A percentile compares a stretch with the other conserved stretches of the same genome.
Conservation (phyloP, 208 protist species). For the Strigomonas culicis region DNA sequence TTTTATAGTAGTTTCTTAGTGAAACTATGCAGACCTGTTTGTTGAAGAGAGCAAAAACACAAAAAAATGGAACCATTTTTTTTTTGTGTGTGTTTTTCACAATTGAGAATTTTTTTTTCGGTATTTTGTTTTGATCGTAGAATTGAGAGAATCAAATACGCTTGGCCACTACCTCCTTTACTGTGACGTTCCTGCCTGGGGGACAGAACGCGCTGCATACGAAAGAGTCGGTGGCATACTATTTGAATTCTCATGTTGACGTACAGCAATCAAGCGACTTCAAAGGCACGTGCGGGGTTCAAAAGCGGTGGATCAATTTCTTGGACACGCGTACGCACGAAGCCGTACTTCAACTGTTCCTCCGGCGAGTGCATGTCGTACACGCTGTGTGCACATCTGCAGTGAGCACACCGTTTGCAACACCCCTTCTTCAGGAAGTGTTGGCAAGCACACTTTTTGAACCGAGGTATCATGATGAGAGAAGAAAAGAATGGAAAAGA, state of each 20-base stretch:
- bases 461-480: background rate
- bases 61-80: background rate
- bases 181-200: too few species aligned
- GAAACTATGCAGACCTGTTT: background rate
- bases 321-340: background rate
- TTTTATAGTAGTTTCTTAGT: background rate
- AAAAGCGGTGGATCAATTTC: background rate
- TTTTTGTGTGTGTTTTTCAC: background rate
- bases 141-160: background rate
- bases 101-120: background rate
- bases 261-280: too few species aligned
- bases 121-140: background rate
- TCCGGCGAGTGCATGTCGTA: background rate
- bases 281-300: too few species aligned
- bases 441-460: background rate
- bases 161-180: background rate
- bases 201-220: too few species aligned
- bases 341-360: background rate
- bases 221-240: too few species aligned
- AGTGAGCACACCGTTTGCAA: background rate
- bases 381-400: too few species aligned
- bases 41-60: background rate
- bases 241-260: too few species aligned
- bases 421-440: background rate
- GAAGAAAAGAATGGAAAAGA: conserved; percentile 1